Base-by-base conservation (phyloP, 805 yeast species). In the Pichia rugopelliculosa region DNA sequence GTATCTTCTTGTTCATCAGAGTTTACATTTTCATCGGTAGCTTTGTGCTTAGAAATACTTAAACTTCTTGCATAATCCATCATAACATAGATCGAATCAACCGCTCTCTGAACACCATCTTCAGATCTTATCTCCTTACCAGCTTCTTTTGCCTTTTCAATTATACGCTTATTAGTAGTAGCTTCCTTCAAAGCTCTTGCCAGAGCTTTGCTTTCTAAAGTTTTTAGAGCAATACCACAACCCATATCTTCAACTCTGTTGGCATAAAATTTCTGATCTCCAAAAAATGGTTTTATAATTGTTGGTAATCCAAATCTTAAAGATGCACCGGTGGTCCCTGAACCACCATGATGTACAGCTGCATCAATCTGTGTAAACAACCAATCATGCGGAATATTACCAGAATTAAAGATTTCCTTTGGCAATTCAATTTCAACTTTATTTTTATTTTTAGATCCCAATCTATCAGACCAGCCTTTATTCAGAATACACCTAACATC, bases 341-440 rank as follows among this genome's bases (percentile, higher is more conserved):
- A 84, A 0, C 98, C 98, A 36, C 98, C 98, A 62, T 91, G 98
- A 61, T 91, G 98, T 4, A 91, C 96, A 0, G 96, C 96, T 0
- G 91, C 96, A 66, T 91, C 96, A 39, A 91, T 71, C 51, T 78
- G 80, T 0, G 91, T 84, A 65, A 91, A 91, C 34, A 91, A 68
- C 98, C 98, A 91, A 60, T 89, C 96, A 61, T 91, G 98, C 0
- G 96, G 96, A 13, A 87, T 72, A 10, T 82, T 61, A 2, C 93
- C 93, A 7, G 87, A 69, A 53, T 79, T 80, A 59, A 68, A 86
- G 2, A 91, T 75, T 55, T 80, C 80, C 0, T 70, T 67, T 1
- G 96, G 96, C 13, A 87, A 66, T 23, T 65, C 71, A 47, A 75
- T 55, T 55, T 74, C 78, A 26, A 67, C 47, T 8, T 49, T 33